phyloP scores from a whole-genome alignment of 2,329 filamentous ascomycete species.

The Aspergillus arachidicola region DNA sequence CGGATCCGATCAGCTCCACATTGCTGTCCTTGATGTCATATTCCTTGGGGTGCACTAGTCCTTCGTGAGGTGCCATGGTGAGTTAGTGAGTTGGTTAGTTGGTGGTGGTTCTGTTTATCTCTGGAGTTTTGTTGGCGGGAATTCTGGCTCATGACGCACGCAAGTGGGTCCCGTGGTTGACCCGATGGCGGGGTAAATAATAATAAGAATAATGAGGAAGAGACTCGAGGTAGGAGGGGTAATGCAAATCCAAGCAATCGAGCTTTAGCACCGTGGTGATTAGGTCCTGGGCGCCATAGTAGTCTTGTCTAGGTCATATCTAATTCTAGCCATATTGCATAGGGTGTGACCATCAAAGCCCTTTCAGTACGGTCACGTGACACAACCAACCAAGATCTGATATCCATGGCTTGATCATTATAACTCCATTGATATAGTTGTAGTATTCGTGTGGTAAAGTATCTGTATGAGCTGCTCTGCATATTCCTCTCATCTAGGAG shows the following conservation, averaged over 20 bases:
- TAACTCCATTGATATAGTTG: not conserved
- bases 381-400: no score
- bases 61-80: constrained; percentile 62
- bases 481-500: fast-evolving
- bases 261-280: fast-evolving
- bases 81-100: not conserved
- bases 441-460: no score
- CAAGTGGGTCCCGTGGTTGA: not conserved
- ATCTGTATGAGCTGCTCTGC: not conserved
- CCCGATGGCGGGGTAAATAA: not conserved
- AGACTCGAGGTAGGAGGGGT: not conserved
- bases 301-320: not conserved
- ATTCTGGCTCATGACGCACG: not conserved
- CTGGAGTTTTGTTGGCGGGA: not conserved
- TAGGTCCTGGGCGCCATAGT: no score
- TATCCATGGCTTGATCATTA: not conserved
- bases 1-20: constrained; percentile 65
- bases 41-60: constrained; percentile 63
- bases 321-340: no score
- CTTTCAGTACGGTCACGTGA: no score
- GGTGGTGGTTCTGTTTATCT: not conserved
- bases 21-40: constrained; percentile 71
- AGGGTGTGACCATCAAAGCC: no score
- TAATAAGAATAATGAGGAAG: no score
- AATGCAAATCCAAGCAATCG: not conserved